Conservation (phyloP, 257 asterid genomes). For the Penstemon davidsonii region DNA sequence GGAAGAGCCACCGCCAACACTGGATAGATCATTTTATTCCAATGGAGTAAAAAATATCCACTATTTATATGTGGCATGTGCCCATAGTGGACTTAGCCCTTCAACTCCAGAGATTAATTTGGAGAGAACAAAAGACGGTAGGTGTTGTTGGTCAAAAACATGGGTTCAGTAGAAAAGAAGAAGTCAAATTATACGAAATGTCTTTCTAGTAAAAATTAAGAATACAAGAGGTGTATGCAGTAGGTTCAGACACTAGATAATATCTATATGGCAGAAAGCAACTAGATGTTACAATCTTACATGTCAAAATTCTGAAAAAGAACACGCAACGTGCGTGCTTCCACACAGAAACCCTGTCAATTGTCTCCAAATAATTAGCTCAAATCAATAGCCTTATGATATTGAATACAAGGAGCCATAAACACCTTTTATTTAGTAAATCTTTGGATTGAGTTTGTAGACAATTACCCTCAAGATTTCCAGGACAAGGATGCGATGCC, state of each 20-base stretch:
- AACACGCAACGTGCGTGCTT: slow-evolving; percentile 86
- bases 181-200: neutral
- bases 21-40: too few species aligned
- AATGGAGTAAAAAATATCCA: too few species aligned
- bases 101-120: neutral
- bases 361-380: slow-evolving; percentile 29
- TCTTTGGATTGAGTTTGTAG: slow-evolving; percentile 11
- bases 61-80: too few species aligned
- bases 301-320: slow-evolving; percentile 97
- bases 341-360: slow-evolving; percentile 95
- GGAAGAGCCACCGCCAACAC: neutral
- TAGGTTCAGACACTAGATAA: neutral
- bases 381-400: slow-evolving; percentile 22
- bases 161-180: neutral
- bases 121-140: neutral
- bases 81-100: neutral
- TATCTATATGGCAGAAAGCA: slow-evolving; percentile 21
- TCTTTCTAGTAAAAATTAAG: neutral
- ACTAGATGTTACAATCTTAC: slow-evolving; percentile 51
- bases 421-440: slow-evolving; percentile 21
- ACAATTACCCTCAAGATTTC: slow-evolving; percentile 87
- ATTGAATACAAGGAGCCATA: slow-evolving; percentile 20
- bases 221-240: neutral
- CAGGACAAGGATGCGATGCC: slow-evolving; percentile 99
- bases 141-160: too few species aligned